Conservation (phyloP, 1,284 basidiomycete genomes). For the Ceraceosorus bombacis region DNA sequence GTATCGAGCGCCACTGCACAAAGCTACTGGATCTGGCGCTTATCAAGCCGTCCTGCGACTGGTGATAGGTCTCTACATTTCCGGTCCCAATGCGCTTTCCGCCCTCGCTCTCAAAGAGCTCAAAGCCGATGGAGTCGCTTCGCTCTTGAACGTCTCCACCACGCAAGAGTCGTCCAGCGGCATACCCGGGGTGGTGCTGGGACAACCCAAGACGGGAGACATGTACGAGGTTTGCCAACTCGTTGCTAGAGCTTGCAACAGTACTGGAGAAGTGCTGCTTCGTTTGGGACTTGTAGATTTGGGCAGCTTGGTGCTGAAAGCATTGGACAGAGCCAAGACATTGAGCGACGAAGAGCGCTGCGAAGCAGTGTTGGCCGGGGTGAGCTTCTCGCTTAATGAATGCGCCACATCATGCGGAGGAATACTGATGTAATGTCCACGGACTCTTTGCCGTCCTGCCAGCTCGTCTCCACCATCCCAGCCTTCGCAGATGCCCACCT, state of each 20-base stretch:
- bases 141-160: conserved; percentile 27
- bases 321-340: conserved; percentile 57
- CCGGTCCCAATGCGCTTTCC: conserved; percentile 5
- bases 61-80: conserved; percentile 34
- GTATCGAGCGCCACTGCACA: conserved; percentile 31
- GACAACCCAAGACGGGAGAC: conserved; percentile 62
- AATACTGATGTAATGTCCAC: no score
- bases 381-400: background rate
- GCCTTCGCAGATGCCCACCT: conserved; percentile 35
- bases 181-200: conserved; percentile 65
- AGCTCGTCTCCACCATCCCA: conserved; percentile 13
- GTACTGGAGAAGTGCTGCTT: conserved; percentile 64
- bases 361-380: conserved; percentile 49
- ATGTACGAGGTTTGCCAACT: conserved; percentile 65
- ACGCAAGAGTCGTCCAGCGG: conserved; percentile 61
- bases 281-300: conserved; percentile 61
- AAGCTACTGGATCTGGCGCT: conserved; percentile 25
- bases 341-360: conserved; percentile 35
- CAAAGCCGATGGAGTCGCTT: conserved; percentile 20
- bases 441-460: no score
- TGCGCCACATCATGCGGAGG: background rate
- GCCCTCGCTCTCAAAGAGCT: conserved; percentile 21
- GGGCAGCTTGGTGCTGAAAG: conserved; percentile 64
- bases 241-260: conserved; percentile 60
- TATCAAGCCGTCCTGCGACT: conserved; percentile 34